Evolutionary conservation across 2,329 filamentous ascomycete genomes (phyloP).

Genomic region (Ascocoryne sarcoides): DNA sequence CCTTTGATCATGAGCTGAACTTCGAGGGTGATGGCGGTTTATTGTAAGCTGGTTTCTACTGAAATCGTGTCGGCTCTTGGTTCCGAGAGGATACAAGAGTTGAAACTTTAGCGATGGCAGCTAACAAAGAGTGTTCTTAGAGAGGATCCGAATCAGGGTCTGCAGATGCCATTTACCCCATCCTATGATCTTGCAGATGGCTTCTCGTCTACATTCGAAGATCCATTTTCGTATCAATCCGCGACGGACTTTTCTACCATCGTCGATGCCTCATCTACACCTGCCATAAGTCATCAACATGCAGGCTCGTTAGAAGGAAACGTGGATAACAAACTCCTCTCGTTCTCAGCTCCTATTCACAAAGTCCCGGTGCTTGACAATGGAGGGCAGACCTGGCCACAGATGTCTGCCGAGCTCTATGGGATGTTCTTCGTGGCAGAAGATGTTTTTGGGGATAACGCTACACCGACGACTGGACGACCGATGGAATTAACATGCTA

Average conservation of each 20-base stretch:
- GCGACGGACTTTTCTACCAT: conserved; percentile 33
- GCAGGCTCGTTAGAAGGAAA: conserved; percentile 27
- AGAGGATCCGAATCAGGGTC: conserved; percentile 30
- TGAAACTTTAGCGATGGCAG: no score
- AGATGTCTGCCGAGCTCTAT: conserved; percentile 67
- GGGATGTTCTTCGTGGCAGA: conserved; percentile 87
- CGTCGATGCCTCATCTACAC: conserved; percentile 24
- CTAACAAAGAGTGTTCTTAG: no score
- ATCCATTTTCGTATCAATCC: conserved; percentile 51
- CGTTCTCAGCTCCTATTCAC: conserved; percentile 57
- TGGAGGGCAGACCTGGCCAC: conserved; percentile 52
- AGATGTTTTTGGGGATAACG: conserved; percentile 54
- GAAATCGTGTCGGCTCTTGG: neutral
- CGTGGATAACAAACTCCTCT: conserved; percentile 62
- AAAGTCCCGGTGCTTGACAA: conserved; percentile 58
- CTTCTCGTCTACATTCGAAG: conserved; percentile 54
- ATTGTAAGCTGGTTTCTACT: conserved; percentile 14
- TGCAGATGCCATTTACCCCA: conserved; percentile 42
- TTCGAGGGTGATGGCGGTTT: conserved; percentile 21
- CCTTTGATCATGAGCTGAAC: conserved; percentile 23
- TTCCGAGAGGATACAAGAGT: no score
- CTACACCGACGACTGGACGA: conserved; percentile 41
- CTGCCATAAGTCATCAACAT: conserved; percentile 12
- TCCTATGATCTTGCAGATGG: conserved; percentile 54
- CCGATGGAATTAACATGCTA: conserved; percentile 88